phyloP scores from a whole-genome alignment of 2,329 filamentous ascomycete species.

The Ceratocystis alfenasii region DNA sequence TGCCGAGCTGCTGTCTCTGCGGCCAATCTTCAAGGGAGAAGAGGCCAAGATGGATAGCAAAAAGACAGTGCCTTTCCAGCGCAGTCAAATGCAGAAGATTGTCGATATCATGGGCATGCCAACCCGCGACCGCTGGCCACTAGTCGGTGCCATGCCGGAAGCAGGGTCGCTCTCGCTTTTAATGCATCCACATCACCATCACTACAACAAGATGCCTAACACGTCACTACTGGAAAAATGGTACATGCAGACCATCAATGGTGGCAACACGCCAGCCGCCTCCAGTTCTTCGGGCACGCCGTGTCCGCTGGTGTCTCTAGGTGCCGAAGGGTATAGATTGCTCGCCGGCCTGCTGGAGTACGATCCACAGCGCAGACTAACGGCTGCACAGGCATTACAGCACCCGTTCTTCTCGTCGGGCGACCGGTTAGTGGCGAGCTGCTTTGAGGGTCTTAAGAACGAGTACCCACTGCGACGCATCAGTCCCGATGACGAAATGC shows the following conservation, averaged over 20 bases:
- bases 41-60: constrained; percentile 99
- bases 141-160: constrained; percentile 76
- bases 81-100: constrained; percentile 98
- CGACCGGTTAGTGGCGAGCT: constrained; percentile 64
- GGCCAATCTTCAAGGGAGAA: constrained; percentile 96
- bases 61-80: constrained; percentile 92
- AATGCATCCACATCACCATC: constrained; percentile 27
- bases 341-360: constrained; percentile 79
- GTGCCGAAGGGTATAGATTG: constrained; percentile 67
- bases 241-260: constrained; percentile 61
- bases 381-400: constrained; percentile 75
- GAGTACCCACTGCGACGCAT: constrained; percentile 86
- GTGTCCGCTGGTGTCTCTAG: constrained; percentile 46
- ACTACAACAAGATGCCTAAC: constrained; percentile 27
- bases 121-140: constrained; percentile 77
- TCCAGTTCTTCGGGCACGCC: constrained; percentile 33
- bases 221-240: constrained; percentile 58
- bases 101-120: constrained; percentile 91
- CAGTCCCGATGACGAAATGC: constrained; percentile 88
- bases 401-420: constrained; percentile 78
- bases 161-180: constrained; percentile 49
- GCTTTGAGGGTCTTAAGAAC: constrained; percentile 77
- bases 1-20: constrained; percentile 75
- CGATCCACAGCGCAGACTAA: constrained; percentile 78
- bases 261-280: constrained; percentile 39